Base-by-base conservation (phyloP, 202 grass and related monocot species). In the Digitaria exilis region DNA sequence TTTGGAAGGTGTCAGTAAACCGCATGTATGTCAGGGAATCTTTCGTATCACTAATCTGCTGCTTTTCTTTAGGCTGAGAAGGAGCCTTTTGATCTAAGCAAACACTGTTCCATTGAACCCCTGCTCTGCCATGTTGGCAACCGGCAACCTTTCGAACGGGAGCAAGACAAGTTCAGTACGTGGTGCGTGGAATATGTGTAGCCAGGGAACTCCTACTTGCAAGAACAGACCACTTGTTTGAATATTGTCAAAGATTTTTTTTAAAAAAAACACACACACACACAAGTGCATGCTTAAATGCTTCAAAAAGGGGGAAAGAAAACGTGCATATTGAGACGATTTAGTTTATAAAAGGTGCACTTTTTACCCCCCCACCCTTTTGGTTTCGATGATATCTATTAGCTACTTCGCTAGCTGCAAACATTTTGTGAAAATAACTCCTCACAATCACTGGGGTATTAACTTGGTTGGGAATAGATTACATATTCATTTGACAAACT, bases 151-250 rank as follows among this genome's bases (percentile, higher is more conserved):
- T 30, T 76, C 19, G n/a, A n/a, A n/a, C n/a, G 9, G 19, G 32
- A 57, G 15, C 13, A 19, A n/a, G n/a, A 39, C 37, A 39, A 19
- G 50, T 84, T 84, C 49, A 41, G 69, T 67, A 21, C 26, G 34
- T 79, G 37, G 34, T 79, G 37, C 37, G 37, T 39, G 26, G 69
- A 69, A 80, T 25, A 80, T 52, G 30, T 84, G 67, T 75, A 62
- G 14, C 13, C 39, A 60, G 12, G 60, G 79, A 75, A 69, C 51
- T 43, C 69, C 37, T 73, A 8, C 65, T 73, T 79, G 8, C 75
- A 84, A 80, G n/a, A 74, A 65, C 65, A 71, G 57, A 78, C 85
- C 71, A 26, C 31, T 39, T 67, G 65, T 63, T 78, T 78, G 72
- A 87, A 63, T 77, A 87, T 54, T 77, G 39, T n/a, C n/a, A 34